Percentiles rank a stretch among this genome's conserved stretches.
phyloP scores from a whole-genome alignment of 805 yeast genomes.

The Candida suzukii region DNA sequence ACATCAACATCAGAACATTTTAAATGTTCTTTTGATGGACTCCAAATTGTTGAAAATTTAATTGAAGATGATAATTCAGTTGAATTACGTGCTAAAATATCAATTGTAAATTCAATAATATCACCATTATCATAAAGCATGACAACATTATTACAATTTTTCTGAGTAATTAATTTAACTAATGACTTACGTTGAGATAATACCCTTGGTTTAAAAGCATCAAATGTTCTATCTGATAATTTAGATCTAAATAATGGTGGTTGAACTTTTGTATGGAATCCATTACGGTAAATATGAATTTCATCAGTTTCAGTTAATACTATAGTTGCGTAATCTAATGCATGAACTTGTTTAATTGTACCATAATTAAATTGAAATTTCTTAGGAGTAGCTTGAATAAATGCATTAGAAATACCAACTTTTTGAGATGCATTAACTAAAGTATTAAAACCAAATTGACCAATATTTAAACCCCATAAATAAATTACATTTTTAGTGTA shows the following conservation, averaged over 20 bases:
- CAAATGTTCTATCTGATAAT: slow-evolving; percentile 38
- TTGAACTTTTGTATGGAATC: slow-evolving; percentile 45
- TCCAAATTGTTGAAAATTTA: slow-evolving; percentile 52
- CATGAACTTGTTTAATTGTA: slow-evolving; percentile 45
- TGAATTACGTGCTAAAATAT: slow-evolving; percentile 20
- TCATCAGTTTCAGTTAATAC: slow-evolving; percentile 52
- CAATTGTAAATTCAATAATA: slow-evolving; percentile 32
- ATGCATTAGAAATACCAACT: slow-evolving; percentile 24
- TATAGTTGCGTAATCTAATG: slow-evolving; percentile 66
- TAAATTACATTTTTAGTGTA: slow-evolving; percentile 41
- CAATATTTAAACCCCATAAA: slow-evolving; percentile 76
- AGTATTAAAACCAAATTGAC: slow-evolving; percentile 63
- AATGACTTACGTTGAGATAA: slow-evolving; percentile 34
- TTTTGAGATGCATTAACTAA: slow-evolving; percentile 12
- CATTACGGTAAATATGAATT: slow-evolving; percentile 53
- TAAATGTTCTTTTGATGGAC: slow-evolving; percentile 49
- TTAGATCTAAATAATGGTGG: slow-evolving; percentile 22
- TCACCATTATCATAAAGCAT: slow-evolving; percentile 57
- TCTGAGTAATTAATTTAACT: slow-evolving; percentile 26
- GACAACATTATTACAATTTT: slow-evolving; percentile 35
- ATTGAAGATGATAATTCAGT: slow-evolving; percentile 32
- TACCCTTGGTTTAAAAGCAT: slow-evolving; percentile 44
- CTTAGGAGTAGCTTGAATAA: slow-evolving; percentile 31
- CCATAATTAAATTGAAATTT: slow-evolving; percentile 37
- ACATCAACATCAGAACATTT: slow-evolving; percentile 62